Base-by-base conservation (phyloP, 768 basidiomycete genomes). In the Hortiboletus flavorubellus region DNA sequence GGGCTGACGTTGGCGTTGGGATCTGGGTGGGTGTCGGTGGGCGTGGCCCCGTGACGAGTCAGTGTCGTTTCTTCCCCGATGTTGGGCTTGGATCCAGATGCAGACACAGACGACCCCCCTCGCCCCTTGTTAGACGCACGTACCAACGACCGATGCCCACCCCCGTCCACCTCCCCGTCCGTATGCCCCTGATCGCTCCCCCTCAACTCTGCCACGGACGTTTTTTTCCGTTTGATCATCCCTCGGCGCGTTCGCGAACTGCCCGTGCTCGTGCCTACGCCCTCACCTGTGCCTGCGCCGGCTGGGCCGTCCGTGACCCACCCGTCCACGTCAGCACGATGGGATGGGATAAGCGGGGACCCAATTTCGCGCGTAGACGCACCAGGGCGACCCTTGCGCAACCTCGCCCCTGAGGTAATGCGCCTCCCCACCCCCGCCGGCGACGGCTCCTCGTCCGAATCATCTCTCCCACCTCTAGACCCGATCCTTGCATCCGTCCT, bases 151-250 rank as follows among this genome's bases (percentile, higher is more conserved):
- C 11, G 34, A 34, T 18, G 33, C 7, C 8, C 45, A 23, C 8
- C n/a, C 12, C 38, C 53, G 9, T 41, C 61, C 42, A 60, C 34
- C 29, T 69, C 69, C 0, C 63, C 65, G 47, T 69, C 68, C 16
- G 69, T 67, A 42, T 71, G 63, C 4, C 68, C 68, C 6, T 62
- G 64, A 8, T 67, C 63, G 12, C 44, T 53, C 9, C 69, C 67
- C 48, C 60, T 63, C 53, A 69, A 16, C 15, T 69, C 64, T 0
- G 68, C 63, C 41, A 71, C 59, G 4, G 63, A 67, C 8, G 46
- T 58, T 29, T 59, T 71, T 51, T 43, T 56, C 2, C 48, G 63
- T 14, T 49, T 63, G 31, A 40, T 30, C 12, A 29, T 58, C 8
- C 54, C 49, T 2, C 51, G 46, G 14, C 49, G 50, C 9, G 48